phyloP scores from a whole-genome alignment of 192 early-diverging fungal genomes.

The Backusella westeae region DNA sequence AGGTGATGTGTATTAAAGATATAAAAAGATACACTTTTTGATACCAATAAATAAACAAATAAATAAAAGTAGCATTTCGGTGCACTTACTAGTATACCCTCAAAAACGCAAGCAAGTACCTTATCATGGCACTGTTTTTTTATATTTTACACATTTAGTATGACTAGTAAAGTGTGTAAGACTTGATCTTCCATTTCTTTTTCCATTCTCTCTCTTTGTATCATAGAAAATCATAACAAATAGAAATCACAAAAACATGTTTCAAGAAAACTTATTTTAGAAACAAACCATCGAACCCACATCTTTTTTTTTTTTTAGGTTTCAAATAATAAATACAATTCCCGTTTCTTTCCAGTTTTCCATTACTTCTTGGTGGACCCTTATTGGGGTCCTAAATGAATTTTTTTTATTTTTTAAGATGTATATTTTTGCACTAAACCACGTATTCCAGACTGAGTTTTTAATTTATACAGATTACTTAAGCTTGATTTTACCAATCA shows the following conservation, averaged over 20 bases:
- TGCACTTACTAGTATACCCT: too few relatives aligned
- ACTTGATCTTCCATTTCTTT: not conserved
- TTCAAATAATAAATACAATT: not conserved
- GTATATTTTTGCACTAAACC: not conserved
- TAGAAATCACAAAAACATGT: not conserved
- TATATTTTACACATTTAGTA: not conserved
- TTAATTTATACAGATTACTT: not conserved
- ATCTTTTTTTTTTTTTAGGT: not conserved
- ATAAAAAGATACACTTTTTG: not conserved
- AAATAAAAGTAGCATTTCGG: too few relatives aligned
- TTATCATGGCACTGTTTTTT: too few relatives aligned
- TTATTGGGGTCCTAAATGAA: constrained; percentile 3
- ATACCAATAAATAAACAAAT: too few relatives aligned
- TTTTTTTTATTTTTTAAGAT: not conserved
- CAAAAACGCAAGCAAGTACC: too few relatives aligned
- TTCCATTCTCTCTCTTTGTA: not conserved
- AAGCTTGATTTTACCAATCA: not conserved
- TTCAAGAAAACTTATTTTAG: constrained; percentile 9
- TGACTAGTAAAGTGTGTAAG: not conserved
- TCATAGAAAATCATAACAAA: not conserved
- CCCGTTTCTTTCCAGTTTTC: constrained; percentile 2
- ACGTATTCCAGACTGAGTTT: not conserved
- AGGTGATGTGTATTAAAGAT: not conserved
- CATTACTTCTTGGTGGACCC: not conserved
- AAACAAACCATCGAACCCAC: not conserved